Base-by-base conservation (phyloP, 768 basidiomycete genomes). In the Suillus subaureus region DNA sequence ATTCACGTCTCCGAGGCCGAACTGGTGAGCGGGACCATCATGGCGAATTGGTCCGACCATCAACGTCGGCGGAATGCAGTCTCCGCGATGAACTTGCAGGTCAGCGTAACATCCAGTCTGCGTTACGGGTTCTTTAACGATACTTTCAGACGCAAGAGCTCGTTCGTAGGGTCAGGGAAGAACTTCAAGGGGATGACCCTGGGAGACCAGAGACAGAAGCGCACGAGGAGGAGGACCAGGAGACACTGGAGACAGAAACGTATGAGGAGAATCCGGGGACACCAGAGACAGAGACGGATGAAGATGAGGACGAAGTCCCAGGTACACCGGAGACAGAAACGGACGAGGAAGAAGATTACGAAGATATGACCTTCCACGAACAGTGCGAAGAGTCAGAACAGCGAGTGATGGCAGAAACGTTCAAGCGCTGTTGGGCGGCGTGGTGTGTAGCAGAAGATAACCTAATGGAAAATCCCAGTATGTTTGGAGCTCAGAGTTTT, bases 11-110 rank as follows among this genome's bases (percentile, higher is more conserved):
- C 82, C 2, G 81, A 82, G 62, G 78, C 80, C 11, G 81, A 82
- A 70, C 70, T 83, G 0, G 74, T 82, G 8, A 82, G 81, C 40
- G 81, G 81, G n/a, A 82, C 82, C 23, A 82, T 82, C 28, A 79
- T 81, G 70, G 81, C 79, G 11, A 77, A 74, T 61, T 82, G 81
- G 76, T 66, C 73, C 9, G 81, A 82, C 68, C 82, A 79, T 66
- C 76, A 78, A n/a, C 79, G 77, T 64, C 68, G 81, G 52, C 68
- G 75, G 62, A 80, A 81, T 58, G 77, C 79, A 6, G 77, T 80
- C 6, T 45, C 71, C 5, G 76, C 81, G 18, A 83, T 82, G 81
- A 82, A 82, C 63, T 37, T 83, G 23, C 80, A 82, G 79, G 81
- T 79, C 60, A 42, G 76, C 66, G 54, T 67, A 18, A 21, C 37